Percentiles rank a stretch among this genome's conserved stretches.
Evolutionary conservation across 2,329 filamentous ascomycete genomes (phyloP).

Genomic region (Verticillium tricorpus): DNA sequence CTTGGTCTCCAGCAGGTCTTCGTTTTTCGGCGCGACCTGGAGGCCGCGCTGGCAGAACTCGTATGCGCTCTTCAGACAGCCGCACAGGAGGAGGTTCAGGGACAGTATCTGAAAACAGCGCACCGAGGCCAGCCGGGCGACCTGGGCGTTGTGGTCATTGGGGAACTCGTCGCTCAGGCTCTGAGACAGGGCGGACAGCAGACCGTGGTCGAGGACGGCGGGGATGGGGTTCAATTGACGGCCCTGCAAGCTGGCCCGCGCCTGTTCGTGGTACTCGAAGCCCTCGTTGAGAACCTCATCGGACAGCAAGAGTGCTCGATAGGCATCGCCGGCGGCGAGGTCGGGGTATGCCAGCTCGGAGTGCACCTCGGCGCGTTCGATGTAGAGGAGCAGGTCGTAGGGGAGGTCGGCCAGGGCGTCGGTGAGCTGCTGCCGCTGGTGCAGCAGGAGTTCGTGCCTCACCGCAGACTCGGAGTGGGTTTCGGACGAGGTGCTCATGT

Average conservation of each 20-base stretch:
- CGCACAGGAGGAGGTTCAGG: slow-evolving; percentile 56
- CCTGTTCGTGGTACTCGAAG: slow-evolving; percentile 76
- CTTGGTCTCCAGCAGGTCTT: slow-evolving; percentile 49
- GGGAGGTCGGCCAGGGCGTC: slow-evolving; percentile 45
- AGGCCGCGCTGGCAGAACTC: slow-evolving; percentile 62
- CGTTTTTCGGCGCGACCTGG: slow-evolving; percentile 47
- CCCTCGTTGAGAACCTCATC: slow-evolving; percentile 76
- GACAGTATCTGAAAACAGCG: slow-evolving; percentile 57
- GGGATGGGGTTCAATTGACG: slow-evolving; percentile 31
- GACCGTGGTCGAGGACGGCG: slow-evolving; percentile 41
- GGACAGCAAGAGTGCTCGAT: slow-evolving; percentile 79
- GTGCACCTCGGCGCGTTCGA: slow-evolving; percentile 68
- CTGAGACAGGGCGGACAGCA: slow-evolving; percentile 28
- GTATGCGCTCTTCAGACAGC: slow-evolving; percentile 63
- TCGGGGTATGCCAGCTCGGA: slow-evolving; percentile 79
- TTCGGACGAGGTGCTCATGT: slow-evolving; percentile 6
- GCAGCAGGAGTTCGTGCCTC: slow-evolving; percentile 39
- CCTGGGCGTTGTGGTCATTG: slow-evolving; percentile 27
- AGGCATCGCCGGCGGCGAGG: slow-evolving; percentile 83
- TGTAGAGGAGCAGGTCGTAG: slow-evolving; percentile 60
- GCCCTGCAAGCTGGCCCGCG: slow-evolving; percentile 46
- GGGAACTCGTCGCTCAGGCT: slow-evolving; percentile 26
- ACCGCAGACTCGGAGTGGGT: slow-evolving; percentile 3
- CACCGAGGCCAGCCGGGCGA: slow-evolving; percentile 47
- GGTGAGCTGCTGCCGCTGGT: slow-evolving; percentile 53